Evolutionary conservation across 805 yeast genomes (phyloP).

Genomic region (Lipomyces mesembrius): DNA sequence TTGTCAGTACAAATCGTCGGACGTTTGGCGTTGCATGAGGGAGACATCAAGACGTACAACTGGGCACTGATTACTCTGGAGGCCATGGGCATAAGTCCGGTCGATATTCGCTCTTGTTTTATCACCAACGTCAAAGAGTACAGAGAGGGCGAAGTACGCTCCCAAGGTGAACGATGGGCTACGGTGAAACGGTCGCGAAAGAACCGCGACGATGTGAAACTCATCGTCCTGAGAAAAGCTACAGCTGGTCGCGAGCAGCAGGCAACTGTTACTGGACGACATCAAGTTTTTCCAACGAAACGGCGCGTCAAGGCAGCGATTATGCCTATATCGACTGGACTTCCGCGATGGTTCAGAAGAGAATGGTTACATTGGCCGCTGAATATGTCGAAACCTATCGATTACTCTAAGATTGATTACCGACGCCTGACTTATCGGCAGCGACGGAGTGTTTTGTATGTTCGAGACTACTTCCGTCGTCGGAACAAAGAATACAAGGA

Average conservation of each 20-base stretch:
- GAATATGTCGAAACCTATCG: background rate
- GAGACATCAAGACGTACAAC: conserved; percentile 18
- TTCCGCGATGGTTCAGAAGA: background rate
- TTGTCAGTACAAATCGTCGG: conserved; percentile 15
- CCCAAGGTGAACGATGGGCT: background rate
- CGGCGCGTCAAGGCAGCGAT: background rate
- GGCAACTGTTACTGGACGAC: background rate
- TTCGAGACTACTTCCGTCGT: background rate
- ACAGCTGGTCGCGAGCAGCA: background rate
- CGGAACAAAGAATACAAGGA: background rate
- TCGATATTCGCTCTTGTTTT: conserved; percentile 12
- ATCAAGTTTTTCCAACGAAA: background rate
- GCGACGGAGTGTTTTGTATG: background rate
- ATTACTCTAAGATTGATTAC: background rate
- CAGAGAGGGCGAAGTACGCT: background rate
- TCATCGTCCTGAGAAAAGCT: background rate
- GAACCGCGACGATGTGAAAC: background rate
- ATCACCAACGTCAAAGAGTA: background rate
- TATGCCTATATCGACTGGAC: background rate
- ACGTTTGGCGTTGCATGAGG: conserved; percentile 20
- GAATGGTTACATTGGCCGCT: background rate
- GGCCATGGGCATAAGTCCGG: conserved; percentile 24
- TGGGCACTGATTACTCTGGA: conserved; percentile 31
- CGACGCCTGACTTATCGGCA: background rate
- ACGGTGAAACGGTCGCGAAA: background rate